phyloP scores from a whole-genome alignment of 2,329 filamentous ascomycete genomes.

The Ascochyta lentis region DNA sequence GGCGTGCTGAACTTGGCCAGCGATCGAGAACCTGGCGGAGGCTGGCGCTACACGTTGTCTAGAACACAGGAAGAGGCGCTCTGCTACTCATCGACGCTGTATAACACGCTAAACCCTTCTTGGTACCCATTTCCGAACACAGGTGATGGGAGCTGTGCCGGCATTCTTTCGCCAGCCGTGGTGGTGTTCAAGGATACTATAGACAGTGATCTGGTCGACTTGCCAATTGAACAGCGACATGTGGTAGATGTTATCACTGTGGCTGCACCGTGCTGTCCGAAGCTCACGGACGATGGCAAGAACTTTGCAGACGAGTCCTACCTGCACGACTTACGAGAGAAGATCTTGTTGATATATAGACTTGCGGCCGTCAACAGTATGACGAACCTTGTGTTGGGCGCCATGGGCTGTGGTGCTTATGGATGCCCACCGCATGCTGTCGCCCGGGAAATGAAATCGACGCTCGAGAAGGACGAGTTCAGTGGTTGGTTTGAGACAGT shows the following conservation, averaged over 20 bases:
- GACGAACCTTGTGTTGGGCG: constrained; percentile 29
- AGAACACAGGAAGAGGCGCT: constrained; percentile 33
- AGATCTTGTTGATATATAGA: constrained; percentile 27
- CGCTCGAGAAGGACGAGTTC: constrained; percentile 25
- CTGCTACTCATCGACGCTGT: constrained; percentile 33
- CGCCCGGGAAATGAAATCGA: constrained; percentile 27
- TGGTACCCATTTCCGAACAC: constrained; percentile 38
- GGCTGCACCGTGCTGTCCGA: constrained; percentile 24
- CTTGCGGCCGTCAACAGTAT: constrained; percentile 24
- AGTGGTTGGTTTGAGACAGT: constrained; percentile 29
- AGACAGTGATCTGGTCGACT: constrained; percentile 21
- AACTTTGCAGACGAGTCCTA: constrained; percentile 18
- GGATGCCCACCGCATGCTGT: constrained; percentile 26
- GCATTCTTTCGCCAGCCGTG: constrained; percentile 28
- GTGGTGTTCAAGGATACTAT: constrained; percentile 33
- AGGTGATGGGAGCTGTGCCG: constrained; percentile 24
- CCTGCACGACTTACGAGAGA: constrained; percentile 23
- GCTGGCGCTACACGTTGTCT: constrained; percentile 31
- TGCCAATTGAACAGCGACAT: constrained; percentile 16
- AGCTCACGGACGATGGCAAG: constrained; percentile 9
- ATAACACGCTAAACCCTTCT: constrained; percentile 23
- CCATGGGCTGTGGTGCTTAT: constrained; percentile 36
- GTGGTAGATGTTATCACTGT: constrained; percentile 29
- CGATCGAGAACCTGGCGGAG: constrained; percentile 27
- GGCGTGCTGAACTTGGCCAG: constrained; percentile 33